A percentile compares a stretch with the other conserved stretches of the same genome.
phyloP scores from a whole-genome alignment of 306 rosid genomes.

The Cucurbita moschata region DNA sequence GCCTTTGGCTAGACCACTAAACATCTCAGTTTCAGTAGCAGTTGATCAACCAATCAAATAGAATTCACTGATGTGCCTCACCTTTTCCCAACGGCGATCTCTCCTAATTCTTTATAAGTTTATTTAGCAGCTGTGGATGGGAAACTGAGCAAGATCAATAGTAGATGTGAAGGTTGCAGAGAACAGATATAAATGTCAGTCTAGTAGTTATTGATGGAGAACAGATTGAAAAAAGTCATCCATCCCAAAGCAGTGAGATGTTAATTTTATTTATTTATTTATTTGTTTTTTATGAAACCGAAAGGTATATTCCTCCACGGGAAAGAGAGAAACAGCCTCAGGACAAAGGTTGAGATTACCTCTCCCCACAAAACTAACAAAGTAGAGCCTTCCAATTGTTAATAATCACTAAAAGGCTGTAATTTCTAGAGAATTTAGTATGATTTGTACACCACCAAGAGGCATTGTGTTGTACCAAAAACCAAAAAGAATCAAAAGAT shows the following conservation, averaged over 20 bases:
- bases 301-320: too few species aligned
- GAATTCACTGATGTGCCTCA: neutral
- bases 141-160: neutral
- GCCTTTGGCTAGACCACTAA: neutral
- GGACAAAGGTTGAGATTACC: too few species aligned
- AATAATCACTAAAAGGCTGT: too few species aligned
- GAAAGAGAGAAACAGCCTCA: too few species aligned
- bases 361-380: too few species aligned
- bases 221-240: neutral
- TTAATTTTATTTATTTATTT: too few species aligned
- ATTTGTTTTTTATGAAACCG: too few species aligned
- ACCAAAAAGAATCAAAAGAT: too few species aligned
- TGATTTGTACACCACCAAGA: neutral
- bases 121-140: neutral
- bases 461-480: neutral
- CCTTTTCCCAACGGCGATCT: neutral
- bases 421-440: too few species aligned
- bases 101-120: neutral
- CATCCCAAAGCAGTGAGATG: neutral
- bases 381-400: too few species aligned
- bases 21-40: neutral
- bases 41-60: neutral
- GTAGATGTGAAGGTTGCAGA: neutral
- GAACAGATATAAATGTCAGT: too few species aligned
- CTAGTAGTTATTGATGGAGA: neutral